Conservation (phyloP, 73 alveolate genomes). For the Tetrahymena thermophila region DNA sequence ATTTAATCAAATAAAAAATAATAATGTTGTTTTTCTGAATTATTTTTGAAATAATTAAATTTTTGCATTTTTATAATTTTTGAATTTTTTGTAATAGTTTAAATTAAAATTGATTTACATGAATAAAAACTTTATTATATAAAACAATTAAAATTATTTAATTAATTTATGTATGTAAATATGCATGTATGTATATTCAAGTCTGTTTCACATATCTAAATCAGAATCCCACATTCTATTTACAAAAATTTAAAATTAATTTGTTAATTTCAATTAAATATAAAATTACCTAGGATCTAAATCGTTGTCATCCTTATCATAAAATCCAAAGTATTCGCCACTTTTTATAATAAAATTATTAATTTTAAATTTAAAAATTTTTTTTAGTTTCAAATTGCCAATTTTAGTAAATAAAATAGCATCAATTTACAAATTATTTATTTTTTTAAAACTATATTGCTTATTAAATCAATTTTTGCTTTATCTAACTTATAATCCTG, state of each 20-base stretch:
- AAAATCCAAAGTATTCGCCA: conserved; percentile 12
- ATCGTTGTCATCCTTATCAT: conserved; percentile 26
- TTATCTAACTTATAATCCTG: too few relatives aligned
- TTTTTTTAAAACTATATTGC: too few relatives aligned
- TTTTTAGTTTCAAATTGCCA: not conserved
- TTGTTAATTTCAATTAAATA: not conserved
- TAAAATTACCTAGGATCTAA: conserved; percentile 25
- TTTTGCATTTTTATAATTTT: too few relatives aligned
- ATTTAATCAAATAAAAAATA: too few relatives aligned
- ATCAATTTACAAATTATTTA: too few relatives aligned
- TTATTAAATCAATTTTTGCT: too few relatives aligned
- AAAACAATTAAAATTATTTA: not conserved
- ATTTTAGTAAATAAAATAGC: too few relatives aligned
- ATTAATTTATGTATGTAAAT: too few relatives aligned
- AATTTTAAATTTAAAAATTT: not conserved
- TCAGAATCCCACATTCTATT: conserved; percentile 48
- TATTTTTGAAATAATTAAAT: too few relatives aligned
- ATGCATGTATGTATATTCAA: too few relatives aligned
- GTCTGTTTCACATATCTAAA: not conserved
- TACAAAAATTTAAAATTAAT: not conserved
- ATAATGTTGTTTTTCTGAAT: too few relatives aligned
- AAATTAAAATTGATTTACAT: not conserved
- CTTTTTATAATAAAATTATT: conserved; percentile 10
- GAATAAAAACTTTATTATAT: not conserved
- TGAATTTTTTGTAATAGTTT: not conserved